Evolutionary conservation across 2,329 filamentous ascomycete species (phyloP).

Genomic region (Fusarium sp.): DNA sequence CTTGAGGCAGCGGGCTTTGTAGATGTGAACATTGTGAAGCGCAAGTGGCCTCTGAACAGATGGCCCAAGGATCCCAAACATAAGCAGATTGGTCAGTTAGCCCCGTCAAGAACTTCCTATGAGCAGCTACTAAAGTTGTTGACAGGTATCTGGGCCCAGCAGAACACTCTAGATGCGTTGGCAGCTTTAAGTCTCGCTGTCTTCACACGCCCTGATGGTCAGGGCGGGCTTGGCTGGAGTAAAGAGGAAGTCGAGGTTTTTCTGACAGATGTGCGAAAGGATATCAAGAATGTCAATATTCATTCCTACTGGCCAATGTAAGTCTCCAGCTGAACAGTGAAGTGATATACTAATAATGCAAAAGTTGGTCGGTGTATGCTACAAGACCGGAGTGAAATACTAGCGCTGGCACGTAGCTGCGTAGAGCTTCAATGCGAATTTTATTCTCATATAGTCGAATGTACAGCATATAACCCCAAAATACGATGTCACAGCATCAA

Average conservation of each 20-base stretch:
- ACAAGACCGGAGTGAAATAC: background rate
- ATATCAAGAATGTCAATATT: background rate
- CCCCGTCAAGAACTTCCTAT: rapidly evolving
- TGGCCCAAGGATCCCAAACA: constrained; percentile 25
- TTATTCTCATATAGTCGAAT: no score
- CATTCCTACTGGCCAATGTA: constrained; percentile 1
- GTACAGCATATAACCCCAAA: no score
- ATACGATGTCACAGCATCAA: no score
- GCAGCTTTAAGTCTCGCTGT: background rate
- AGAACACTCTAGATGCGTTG: background rate
- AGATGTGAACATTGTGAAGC: background rate
- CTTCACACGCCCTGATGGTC: background rate
- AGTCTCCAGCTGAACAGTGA: rapidly evolving
- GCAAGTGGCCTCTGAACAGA: constrained; percentile 14
- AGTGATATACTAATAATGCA: rapidly evolving
- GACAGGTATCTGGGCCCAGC: background rate
- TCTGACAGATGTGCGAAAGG: background rate
- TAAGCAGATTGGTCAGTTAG: constrained; percentile 20
- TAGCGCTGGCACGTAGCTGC: no score
- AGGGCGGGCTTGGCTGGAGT: background rate
- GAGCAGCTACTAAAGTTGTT: background rate
- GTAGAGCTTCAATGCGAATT: no score
- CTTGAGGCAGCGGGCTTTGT: constrained; percentile 13
- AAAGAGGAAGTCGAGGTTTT: background rate
- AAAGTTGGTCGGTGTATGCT: background rate